A percentile compares a stretch with the other conserved stretches of the same genome.
Evolutionary conservation across 2,329 filamentous ascomycete genomes (phyloP).

Genomic region (Aspergillus sp.): DNA sequence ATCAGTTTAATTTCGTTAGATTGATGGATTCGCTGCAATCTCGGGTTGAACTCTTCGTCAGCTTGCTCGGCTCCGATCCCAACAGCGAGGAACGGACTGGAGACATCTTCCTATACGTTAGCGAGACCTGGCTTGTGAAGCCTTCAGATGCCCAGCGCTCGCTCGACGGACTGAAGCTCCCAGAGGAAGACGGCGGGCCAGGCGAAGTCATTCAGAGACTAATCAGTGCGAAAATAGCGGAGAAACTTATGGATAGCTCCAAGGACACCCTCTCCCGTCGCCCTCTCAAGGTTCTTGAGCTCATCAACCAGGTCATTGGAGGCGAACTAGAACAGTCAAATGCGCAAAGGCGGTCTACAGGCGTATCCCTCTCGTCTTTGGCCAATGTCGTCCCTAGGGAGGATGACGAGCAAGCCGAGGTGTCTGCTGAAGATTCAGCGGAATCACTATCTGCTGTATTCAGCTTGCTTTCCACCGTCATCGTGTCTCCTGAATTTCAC

Average conservation of each 20-base stretch:
- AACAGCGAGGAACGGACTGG: slow-evolving; percentile 31
- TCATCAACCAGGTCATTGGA: slow-evolving; percentile 33
- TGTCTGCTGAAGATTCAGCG: slow-evolving; percentile 15
- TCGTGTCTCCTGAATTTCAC: slow-evolving; percentile 33
- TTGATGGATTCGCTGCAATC: slow-evolving; percentile 27
- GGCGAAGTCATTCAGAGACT: slow-evolving; percentile 26
- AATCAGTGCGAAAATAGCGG: slow-evolving; percentile 32
- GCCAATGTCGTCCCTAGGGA: slow-evolving; percentile 23
- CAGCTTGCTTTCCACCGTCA: slow-evolving; percentile 34
- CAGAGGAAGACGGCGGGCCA: slow-evolving; percentile 13
- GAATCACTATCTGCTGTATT: slow-evolving; percentile 34
- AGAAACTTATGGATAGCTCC: slow-evolving; percentile 33
- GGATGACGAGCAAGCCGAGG: slow-evolving; percentile 7
- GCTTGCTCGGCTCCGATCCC: slow-evolving; percentile 29
- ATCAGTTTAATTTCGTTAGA: slow-evolving; percentile 20
- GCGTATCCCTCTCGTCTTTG: slow-evolving; percentile 27
- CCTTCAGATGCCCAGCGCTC: slow-evolving; percentile 6
- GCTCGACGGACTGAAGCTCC: slow-evolving; percentile 7
- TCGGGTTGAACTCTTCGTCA: slow-evolving; percentile 29
- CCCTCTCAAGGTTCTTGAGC: slow-evolving; percentile 31
- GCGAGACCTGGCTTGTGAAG: slow-evolving; percentile 32
- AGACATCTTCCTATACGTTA: slow-evolving; percentile 35
- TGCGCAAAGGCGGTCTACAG: slow-evolving; percentile 7
- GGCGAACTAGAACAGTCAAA: slow-evolving; percentile 21
- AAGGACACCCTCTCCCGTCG: slow-evolving; percentile 34